Evolutionary conservation across 768 basidiomycete species (phyloP), one percentile per base, ranked within the genome.

Genomic region (Harrya chromipes): DNA sequence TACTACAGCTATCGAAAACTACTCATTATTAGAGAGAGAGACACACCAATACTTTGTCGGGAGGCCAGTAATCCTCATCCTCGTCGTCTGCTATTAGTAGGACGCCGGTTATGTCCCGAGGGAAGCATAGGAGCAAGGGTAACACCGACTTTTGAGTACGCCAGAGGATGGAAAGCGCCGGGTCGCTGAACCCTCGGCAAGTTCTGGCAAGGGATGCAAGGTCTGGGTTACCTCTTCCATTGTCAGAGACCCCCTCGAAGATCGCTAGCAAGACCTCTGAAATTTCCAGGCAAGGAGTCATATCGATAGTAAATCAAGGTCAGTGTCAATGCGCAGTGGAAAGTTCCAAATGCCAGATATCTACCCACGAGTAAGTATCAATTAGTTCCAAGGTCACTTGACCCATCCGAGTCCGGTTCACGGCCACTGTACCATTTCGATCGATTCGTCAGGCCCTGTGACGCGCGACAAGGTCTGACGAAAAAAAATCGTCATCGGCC

Each of bases 151-250:
- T 52, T 48, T 62, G 61, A 0, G 53, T 40, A 20, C 55, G 50
- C 61, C 60, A 63, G 2, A 62, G 52, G 3, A 63, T 46, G n/a
- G 60, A 57, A 14, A 62, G 60, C 4, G 60, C 60, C 8, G 54
- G 51, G 3, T 37, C 47, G 24, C 35, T 56, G 57, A 62, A 53
- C 0, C 37, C 20, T 26, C 57, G 59, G 52, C 61, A 61, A 1
- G 61, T 54, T 3, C 31, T 49, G 2, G 61, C 60, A 2, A 62
- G 54, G 12, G 12, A 43, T 2, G 45, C 46, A 23, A 61, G 57
- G 40, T 56, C 60, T 4, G 46, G 7, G 14, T 49, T 53, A 11
- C 60, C 53, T 4, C 46, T 43, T 0, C 19, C 0, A 1, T 47
- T 41, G 17, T 49, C 8, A 34, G 48, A 63, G 42, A 60, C 49